Conservation (phyloP, 768 basidiomycete species). For the Antrodiella citrinella region DNA sequence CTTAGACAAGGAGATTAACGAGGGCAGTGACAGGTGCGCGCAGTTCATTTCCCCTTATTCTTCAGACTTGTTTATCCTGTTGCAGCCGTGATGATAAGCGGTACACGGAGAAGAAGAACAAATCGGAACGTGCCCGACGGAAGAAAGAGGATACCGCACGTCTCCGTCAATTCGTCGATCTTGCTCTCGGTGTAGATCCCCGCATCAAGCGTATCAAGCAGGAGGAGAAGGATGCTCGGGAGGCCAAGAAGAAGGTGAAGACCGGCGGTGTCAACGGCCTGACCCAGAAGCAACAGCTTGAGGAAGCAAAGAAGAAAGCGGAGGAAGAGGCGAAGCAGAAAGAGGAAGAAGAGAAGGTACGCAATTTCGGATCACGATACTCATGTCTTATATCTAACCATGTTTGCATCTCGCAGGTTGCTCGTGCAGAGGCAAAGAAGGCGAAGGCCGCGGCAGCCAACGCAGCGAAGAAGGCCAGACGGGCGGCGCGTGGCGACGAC, state of each 20-base stretch:
- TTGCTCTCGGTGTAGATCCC: constrained; percentile 76
- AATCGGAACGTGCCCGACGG: constrained; percentile 86
- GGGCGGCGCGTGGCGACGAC: constrained; percentile 37
- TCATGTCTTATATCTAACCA: not conserved
- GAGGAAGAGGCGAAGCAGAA: constrained; percentile 48
- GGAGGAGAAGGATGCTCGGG: constrained; percentile 89
- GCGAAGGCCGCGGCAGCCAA: constrained; percentile 80
- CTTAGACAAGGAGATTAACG: constrained; percentile 96
- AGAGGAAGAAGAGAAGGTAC: constrained; percentile 78
- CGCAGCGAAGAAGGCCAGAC: constrained; percentile 84
- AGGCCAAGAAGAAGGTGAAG: constrained; percentile 76
- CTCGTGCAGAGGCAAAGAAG: constrained; percentile 74
- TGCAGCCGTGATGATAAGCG: constrained; percentile 94
- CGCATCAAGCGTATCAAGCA: constrained; percentile 97
- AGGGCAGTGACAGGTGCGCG: constrained; percentile 90
- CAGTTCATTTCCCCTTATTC: not conserved
- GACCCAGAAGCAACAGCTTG: constrained; percentile 54
- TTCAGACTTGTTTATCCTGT: not conserved
- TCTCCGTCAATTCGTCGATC: constrained; percentile 79
- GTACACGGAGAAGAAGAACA: constrained; percentile 99
- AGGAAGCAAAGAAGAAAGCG: constrained; percentile 59
- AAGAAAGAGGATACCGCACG: constrained; percentile 98
- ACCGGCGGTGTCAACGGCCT: constrained; percentile 38
- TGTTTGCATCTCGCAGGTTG: constrained; percentile 27
- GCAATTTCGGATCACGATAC: constrained; percentile 7